Evolutionary conservation across 257 asterid genomes (phyloP).

Genomic region (Capsicum rhomboideum): DNA sequence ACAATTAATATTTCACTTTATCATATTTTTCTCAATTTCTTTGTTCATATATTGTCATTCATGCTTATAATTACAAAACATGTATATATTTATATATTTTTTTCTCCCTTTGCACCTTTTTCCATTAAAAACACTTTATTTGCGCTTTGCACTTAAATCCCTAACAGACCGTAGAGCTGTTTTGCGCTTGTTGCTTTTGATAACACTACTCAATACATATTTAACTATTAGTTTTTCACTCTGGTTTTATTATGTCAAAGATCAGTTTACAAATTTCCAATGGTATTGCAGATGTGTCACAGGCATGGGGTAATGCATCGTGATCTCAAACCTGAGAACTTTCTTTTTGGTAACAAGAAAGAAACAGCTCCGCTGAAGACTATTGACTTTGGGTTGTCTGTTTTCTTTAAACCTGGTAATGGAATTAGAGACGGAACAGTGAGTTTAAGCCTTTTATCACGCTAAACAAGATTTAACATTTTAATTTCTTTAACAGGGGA

Average conservation of each 20-base stretch:
- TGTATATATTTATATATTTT: too few species aligned
- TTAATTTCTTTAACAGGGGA: constrained; percentile 26
- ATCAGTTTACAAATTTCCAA: neutral
- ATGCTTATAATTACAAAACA: too few species aligned
- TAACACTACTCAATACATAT: too few species aligned
- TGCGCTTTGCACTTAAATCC: too few species aligned
- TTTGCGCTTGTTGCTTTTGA: too few species aligned
- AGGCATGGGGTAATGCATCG: constrained; percentile 55
- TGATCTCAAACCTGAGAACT: constrained; percentile 69
- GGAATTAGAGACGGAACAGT: neutral
- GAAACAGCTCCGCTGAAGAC: constrained; percentile 58
- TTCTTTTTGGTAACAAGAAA: constrained; percentile 55
- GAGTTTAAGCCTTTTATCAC: neutral
- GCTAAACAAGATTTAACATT: neutral
- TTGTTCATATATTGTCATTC: too few species aligned
- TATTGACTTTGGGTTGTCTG: constrained; percentile 60
- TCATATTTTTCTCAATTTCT: too few species aligned
- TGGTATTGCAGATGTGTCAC: constrained; percentile 46
- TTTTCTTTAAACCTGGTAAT: constrained; percentile 64
- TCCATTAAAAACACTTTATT: too few species aligned
- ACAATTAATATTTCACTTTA: too few species aligned
- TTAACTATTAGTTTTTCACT: too few species aligned
- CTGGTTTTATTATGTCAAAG: neutral
- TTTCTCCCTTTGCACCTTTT: too few species aligned
- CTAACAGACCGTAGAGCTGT: too few species aligned